phyloP scores from a whole-genome alignment of 2,329 filamentous ascomycete genomes.

The Colletotrichum kahawae region DNA sequence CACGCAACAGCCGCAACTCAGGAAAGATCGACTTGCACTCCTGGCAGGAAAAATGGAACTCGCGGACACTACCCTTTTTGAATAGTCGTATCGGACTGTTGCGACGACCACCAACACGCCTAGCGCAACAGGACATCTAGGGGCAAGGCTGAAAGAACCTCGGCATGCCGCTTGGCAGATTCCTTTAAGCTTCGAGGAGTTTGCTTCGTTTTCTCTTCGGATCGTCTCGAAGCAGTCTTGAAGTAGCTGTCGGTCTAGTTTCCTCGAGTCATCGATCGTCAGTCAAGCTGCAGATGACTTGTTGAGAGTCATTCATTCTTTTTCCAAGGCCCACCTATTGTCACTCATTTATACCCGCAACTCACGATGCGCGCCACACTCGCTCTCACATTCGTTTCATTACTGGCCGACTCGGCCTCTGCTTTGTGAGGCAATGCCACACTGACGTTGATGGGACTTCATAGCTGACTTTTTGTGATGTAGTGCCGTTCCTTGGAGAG shows the following conservation, averaged over 20 bases:
- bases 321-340: background rate
- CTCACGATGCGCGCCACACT: background rate
- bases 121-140: background rate
- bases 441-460: fast-evolving
- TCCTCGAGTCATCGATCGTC: background rate
- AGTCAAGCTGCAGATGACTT: background rate
- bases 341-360: background rate
- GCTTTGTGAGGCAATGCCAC: background rate
- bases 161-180: background rate
- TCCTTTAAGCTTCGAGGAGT: background rate
- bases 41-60: background rate
- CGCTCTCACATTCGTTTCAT: background rate
- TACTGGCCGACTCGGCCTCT: background rate
- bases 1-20: background rate
- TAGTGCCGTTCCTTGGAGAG: background rate
- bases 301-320: background rate
- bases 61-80: background rate
- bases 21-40: background rate
- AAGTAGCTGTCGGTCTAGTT: background rate
- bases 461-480: background rate
- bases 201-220: background rate
- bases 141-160: background rate
- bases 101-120: background rate
- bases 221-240: background rate
- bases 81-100: background rate